A percentile compares a stretch with the other conserved stretches of the same genome.
Evolutionary conservation across 164 flowering plant genomes (phyloP).

Genomic region (Warburgia ugandensis): DNA sequence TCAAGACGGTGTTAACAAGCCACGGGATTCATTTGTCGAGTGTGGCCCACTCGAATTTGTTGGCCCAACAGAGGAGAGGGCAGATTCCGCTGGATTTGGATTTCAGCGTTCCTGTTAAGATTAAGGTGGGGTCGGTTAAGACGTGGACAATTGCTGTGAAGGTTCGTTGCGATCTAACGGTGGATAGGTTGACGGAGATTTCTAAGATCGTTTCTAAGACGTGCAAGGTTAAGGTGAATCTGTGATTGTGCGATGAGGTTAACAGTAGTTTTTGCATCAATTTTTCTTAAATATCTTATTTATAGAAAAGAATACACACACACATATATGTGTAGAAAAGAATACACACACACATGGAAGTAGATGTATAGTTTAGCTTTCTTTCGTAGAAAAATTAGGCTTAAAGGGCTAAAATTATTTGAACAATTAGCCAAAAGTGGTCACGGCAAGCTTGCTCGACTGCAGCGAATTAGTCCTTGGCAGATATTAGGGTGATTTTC

Average conservation of each 20-base stretch:
- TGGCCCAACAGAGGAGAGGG: slow-evolving; percentile 19
- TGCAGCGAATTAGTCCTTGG: no score
- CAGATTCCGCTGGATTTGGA: slow-evolving; percentile 48
- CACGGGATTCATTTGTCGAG: slow-evolving; percentile 28
- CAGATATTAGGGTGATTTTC: no score
- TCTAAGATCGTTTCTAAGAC: slow-evolving; percentile 40
- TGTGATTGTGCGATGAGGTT: no score
- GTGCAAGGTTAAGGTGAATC: slow-evolving; percentile 23
- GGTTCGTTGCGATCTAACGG: slow-evolving; percentile 51
- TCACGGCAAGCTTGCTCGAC: no score
- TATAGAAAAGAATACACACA: no score
- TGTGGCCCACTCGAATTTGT: slow-evolving; percentile 13
- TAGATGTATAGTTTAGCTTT: no score
- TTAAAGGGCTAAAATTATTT: slow-evolving; percentile 34
- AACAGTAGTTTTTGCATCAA: no score
- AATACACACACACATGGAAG: no score
- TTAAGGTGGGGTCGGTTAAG: slow-evolving; percentile 61
- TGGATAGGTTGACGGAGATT: slow-evolving; percentile 42
- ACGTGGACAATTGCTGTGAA: slow-evolving; percentile 66
- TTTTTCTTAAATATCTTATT: no score
- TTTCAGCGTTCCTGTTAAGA: slow-evolving; percentile 50
- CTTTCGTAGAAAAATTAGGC: no score
- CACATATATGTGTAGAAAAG: no score
- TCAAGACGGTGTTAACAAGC: slow-evolving; percentile 40
- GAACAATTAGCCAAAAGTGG: no score